A percentile compares a stretch with the other conserved stretches of the same genome.
Conservation (phyloP, 176 grass and related monocot species). For the Eleusine coracana region DNA sequence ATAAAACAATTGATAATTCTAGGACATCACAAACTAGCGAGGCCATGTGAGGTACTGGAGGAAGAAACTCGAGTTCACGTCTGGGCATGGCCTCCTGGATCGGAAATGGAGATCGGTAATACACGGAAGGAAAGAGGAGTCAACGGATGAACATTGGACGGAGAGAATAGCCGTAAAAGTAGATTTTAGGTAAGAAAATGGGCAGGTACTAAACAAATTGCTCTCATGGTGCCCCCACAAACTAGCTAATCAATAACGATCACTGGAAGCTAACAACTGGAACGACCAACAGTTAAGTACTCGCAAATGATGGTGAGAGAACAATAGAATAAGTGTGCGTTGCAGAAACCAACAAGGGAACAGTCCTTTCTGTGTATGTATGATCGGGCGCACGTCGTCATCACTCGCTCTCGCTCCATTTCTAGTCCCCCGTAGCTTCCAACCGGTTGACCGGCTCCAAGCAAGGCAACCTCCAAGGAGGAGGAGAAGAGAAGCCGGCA, state of each 20-base stretch:
- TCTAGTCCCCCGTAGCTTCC: constrained; percentile 31
- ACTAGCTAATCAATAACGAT: neutral
- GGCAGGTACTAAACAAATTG: neutral
- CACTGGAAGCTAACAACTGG: neutral
- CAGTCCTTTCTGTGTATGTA: neutral
- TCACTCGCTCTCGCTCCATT: constrained; percentile 30
- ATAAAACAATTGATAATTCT: neutral
- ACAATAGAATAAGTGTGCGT: neutral
- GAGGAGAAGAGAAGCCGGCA: constrained; percentile 31
- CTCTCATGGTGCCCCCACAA: neutral
- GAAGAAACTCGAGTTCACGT: neutral
- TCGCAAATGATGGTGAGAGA: neutral
- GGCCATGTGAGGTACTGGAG: constrained; percentile 15
- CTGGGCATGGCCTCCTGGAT: neutral
- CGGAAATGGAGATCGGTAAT: neutral
- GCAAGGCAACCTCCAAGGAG: constrained; percentile 15
- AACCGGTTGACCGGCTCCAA: constrained; percentile 44
- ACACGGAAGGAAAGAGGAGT: neutral
- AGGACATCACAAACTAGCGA: neutral
- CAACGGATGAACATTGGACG: neutral
- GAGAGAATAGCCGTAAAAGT: neutral
- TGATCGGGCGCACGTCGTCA: constrained; percentile 36
- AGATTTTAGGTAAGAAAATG: neutral
- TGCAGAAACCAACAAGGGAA: neutral
- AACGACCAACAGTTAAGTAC: neutral